phyloP scores from a whole-genome alignment of 805 yeast genomes.

The Starmerella roubikii region DNA sequence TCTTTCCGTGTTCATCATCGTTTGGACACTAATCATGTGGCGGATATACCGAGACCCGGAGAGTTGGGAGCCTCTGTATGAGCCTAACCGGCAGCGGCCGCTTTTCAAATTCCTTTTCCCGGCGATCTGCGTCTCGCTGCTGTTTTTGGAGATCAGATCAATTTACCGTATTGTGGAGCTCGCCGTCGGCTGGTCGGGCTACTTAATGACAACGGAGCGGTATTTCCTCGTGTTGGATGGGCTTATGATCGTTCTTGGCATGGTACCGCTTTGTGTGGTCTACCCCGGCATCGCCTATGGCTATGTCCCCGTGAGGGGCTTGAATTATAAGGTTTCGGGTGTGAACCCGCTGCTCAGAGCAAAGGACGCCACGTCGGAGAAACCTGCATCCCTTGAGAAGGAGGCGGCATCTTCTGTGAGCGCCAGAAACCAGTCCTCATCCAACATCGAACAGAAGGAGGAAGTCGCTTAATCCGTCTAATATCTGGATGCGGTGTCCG shows the following conservation, averaged over 20 bases:
- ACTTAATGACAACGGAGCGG: slow-evolving; percentile 44
- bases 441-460: no score
- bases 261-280: slow-evolving; percentile 35
- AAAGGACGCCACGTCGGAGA: neutral
- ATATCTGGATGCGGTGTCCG: no score
- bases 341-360: neutral
- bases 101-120: slow-evolving; percentile 20
- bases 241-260: slow-evolving; percentile 43
- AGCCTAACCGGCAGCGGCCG: slow-evolving; percentile 13
- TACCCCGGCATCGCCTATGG: slow-evolving; percentile 55
- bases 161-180: slow-evolving; percentile 62
- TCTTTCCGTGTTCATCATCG: slow-evolving; percentile 44
- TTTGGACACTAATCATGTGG: slow-evolving; percentile 34
- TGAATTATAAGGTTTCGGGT: slow-evolving; percentile 10
- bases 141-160: slow-evolving; percentile 51
- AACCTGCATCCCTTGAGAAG: no score
- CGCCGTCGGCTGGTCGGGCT: slow-evolving; percentile 58
- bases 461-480: no score
- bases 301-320: slow-evolving; percentile 19
- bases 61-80: slow-evolving; percentile 16
- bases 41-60: slow-evolving; percentile 5
- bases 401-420: no score
- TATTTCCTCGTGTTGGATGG: slow-evolving; percentile 50
- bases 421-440: no score
- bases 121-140: slow-evolving; percentile 29